Evolutionary conservation across 108 stramenopile genomes (phyloP), one percentile per base, ranked within the genome.

Genomic region (Skeletonema potamos): DNA sequence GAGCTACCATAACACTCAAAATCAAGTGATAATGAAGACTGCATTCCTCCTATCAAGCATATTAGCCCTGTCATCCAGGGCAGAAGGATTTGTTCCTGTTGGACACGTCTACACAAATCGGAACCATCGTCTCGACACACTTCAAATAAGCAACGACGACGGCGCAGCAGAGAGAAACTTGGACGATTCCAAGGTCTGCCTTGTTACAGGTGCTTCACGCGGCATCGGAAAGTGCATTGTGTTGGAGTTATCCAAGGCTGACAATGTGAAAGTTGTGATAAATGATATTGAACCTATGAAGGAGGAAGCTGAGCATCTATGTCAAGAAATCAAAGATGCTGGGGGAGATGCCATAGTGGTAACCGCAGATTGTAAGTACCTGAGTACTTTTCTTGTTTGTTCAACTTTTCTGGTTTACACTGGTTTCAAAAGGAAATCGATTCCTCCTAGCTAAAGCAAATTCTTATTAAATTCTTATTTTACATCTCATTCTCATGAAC

Each of bases 211-310:
- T 18, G 70, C 84, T 9, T 78, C 77, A 34, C 54, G 86, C 29
- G 89, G 89, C 37, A 86, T 89, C 27, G 89, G 89, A 57, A 77
- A 67, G 24, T 86, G 86, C 54, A 85, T 88, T 48, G 87, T 86
- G 8, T 27, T 85, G 46, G 84, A 81, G 24, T 76, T 88, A 9
- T 69, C 60, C 28, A 81, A 84, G 33, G 24, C 59, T 12, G 75
- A 73, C 79, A 88, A 86, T 33, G 85, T 86, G 4, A 75, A 88
- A 43, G 74, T 90, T 18, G 70, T 77, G 15, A 72, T 77, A 39
- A 77, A 77, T 20, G 64, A 77, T 54, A 77, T 77, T 30, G 76
- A 62, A 12, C 62, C 64, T 10, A 58, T 65, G 66, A 67, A 27
- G 36, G 67, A 84, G 27, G 66, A 76, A 18, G 78, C 78, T 4